Evolutionary conservation across 768 basidiomycete genomes (phyloP), one percentile per base, ranked within the genome.

Genomic region (Mrakia blollopis): DNA sequence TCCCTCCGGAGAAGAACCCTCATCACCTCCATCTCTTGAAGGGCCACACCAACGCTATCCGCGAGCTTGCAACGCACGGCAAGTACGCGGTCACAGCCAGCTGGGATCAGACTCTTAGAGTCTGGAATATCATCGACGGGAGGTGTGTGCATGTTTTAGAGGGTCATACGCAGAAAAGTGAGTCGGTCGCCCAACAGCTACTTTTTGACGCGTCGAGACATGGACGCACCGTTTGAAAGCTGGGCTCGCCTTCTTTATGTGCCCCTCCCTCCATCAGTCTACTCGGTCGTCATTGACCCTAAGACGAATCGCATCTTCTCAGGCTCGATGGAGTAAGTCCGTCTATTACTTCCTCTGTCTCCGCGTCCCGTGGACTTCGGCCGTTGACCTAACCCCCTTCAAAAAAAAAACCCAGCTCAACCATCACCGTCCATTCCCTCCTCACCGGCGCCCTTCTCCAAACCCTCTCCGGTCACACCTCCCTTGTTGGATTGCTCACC

Each of bases 91-190:
- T 98, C n/a, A 94, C 93, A 39, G 96, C 95, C 52, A 96, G 93
- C 82, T 98, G 96, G 82, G 96, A 98, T 81, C 91, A 91, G 81
- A 93, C 90, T 10, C 93, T 97, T 60, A 90, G 96, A 52, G 90
- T 98, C 70, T 97, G 95, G 96, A 93, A 98, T 81, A 91, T 93
- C 77, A 87, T 92, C 79, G 91, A 88, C 32, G 93, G 94, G n/a
- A 86, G 86, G 39, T 92, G 91, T 83, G 90, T 89, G 81, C 91
- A 90, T 87, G 87, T 91, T 54, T 85, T 96, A 70, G 87, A 88
- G 13, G 94, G 94, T 0, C 94, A 41, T 41, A 41, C 39, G 39
- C 11, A 41, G 39, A 41, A 41, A 41, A 41, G 39, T 41, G 39
- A 41, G 85, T 81, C 65, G n/a, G 60, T 32, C 60, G 8, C 60